A percentile compares a stretch with the other conserved stretches of the same genome.
Evolutionary conservation across 805 yeast species (phyloP).

Genomic region (Yamadazyma insecticola): DNA sequence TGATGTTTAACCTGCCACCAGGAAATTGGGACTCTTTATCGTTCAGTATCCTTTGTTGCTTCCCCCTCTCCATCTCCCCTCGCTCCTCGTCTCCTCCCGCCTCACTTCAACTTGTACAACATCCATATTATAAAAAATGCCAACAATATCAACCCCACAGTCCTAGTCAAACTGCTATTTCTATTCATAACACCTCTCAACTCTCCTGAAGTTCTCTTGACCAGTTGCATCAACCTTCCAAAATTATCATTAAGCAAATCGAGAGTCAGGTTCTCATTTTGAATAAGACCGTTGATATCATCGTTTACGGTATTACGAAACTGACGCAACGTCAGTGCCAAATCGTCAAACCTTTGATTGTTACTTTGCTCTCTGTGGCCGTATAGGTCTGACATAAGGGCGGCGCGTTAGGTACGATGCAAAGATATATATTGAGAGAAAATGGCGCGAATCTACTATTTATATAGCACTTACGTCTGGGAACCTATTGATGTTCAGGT

Average conservation of each 20-base stretch:
- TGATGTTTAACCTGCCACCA: too few species aligned
- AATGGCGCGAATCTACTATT: background rate
- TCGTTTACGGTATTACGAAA: slow-evolving; percentile 40
- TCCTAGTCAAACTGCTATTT: slow-evolving; percentile 36
- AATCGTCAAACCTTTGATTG: slow-evolving; percentile 38
- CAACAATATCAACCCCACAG: slow-evolving; percentile 30
- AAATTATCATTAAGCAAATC: slow-evolving; percentile 37
- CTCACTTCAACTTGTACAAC: slow-evolving; percentile 31
- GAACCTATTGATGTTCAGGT: slow-evolving; percentile 24
- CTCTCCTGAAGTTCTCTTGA: slow-evolving; percentile 37
- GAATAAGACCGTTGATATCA: slow-evolving; percentile 38
- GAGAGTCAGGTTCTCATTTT: slow-evolving; percentile 35
- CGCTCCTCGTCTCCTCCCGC: too few species aligned
- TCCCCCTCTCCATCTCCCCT: too few species aligned
- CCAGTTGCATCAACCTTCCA: slow-evolving; percentile 31
- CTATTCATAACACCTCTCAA: slow-evolving; percentile 37
- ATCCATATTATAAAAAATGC: slow-evolving; percentile 36
- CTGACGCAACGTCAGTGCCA: slow-evolving; percentile 39
- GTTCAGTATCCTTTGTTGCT: too few species aligned
- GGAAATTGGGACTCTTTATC: too few species aligned
- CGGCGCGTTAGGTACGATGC: too few species aligned
- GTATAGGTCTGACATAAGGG: slow-evolving; percentile 32
- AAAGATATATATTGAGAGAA: too few species aligned
- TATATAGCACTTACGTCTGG: too few species aligned
- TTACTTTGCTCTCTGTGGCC: slow-evolving; percentile 40